Evolutionary conservation across 495 filamentous ascomycete species (phyloP).

Genomic region (Darksidea phi): DNA sequence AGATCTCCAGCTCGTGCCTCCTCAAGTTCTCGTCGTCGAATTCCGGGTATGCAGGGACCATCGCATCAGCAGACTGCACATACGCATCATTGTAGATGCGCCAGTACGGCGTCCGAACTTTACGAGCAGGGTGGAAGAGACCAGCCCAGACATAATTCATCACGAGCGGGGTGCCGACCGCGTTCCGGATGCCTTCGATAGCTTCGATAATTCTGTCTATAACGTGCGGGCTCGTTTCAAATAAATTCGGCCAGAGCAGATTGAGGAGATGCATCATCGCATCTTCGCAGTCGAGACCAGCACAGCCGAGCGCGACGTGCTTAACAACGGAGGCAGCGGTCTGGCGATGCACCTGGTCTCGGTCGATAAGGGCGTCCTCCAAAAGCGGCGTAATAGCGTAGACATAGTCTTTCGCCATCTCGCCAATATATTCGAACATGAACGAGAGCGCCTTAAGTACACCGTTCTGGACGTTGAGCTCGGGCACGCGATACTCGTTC

Average conservation of each 20-base stretch:
- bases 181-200: slow-evolving; percentile 93
- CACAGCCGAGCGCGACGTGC: slow-evolving; percentile 92
- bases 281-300: slow-evolving; percentile 96
- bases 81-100: slow-evolving; percentile 96
- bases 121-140: slow-evolving; percentile 92
- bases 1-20: slow-evolving; percentile 76
- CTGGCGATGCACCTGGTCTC: slow-evolving; percentile 97
- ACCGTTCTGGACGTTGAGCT: slow-evolving; percentile 96
- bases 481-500: slow-evolving; percentile 99
- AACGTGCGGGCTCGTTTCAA: slow-evolving; percentile 97
- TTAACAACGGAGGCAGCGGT: slow-evolving; percentile 96
- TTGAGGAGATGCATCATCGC: slow-evolving; percentile 98
- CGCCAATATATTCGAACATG: slow-evolving; percentile 98
- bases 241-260: slow-evolving; percentile 92
- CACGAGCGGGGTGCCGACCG: slow-evolving; percentile 82
- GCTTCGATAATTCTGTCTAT: slow-evolving; percentile 97
- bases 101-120: slow-evolving; percentile 92
- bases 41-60: slow-evolving; percentile 93
- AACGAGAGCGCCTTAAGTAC: slow-evolving; percentile 96
- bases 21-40: slow-evolving; percentile 73
- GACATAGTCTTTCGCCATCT: slow-evolving; percentile 99
- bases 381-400: slow-evolving; percentile 97
- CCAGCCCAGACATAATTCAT: slow-evolving; percentile 99
- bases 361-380: slow-evolving; percentile 95
- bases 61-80: slow-evolving; percentile 85